Evolutionary conservation across 75 land plant genomes (phyloP).

Genomic region (Pseudotsuga menziesii): DNA sequence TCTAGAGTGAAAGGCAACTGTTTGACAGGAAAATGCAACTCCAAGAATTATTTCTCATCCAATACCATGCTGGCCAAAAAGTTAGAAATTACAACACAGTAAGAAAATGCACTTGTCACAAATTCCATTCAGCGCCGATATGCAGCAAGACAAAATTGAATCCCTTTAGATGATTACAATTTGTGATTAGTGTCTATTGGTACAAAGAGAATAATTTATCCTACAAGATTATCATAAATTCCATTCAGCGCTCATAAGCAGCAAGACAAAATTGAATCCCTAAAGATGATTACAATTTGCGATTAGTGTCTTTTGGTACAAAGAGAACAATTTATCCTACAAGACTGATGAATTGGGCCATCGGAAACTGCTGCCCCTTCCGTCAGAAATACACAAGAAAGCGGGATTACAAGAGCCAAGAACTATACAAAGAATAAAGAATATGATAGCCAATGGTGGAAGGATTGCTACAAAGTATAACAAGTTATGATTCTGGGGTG

Average conservation of each 20-base stretch:
- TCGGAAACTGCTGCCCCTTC: background rate
- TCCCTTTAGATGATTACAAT: background rate
- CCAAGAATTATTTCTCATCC: background rate
- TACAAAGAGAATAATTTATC: too few species aligned
- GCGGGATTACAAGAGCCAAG: background rate
- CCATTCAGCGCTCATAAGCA: too few species aligned
- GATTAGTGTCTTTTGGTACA: too few species aligned
- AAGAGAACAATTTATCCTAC: background rate
- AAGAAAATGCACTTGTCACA: background rate
- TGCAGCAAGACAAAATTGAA: background rate
- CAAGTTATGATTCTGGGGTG: background rate
- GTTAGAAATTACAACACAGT: background rate
- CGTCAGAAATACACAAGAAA: background rate
- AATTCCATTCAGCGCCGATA: background rate
- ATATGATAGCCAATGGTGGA: background rate
- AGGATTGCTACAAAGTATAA: background rate
- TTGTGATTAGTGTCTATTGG: background rate
- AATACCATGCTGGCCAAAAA: background rate
- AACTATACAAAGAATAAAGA: constrained; percentile 4
- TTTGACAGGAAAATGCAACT: background rate
- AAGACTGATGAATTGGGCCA: background rate
- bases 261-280: too few species aligned
- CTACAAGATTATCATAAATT: too few species aligned
- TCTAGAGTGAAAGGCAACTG: too few species aligned
- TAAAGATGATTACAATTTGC: too few species aligned